Evolutionary conservation across 306 rosid genomes (phyloP).

Genomic region (Gynostemma pentaphyllum): DNA sequence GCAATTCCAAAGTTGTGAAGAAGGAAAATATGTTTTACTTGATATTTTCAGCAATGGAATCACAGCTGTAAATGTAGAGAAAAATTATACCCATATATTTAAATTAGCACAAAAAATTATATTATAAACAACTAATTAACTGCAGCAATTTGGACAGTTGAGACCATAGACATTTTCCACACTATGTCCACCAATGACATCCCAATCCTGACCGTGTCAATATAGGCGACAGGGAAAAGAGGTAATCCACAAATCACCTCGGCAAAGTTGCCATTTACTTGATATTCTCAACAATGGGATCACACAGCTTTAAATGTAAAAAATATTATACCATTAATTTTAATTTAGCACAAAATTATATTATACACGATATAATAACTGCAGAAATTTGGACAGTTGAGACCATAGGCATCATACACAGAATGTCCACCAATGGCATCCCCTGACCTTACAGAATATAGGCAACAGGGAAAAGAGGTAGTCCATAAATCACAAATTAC

Average conservation of each 20-base stretch:
- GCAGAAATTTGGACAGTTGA: neutral
- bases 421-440: neutral
- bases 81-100: neutral
- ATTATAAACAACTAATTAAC: neutral
- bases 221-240: conserved; percentile 69
- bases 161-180: neutral
- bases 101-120: neutral
- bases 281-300: too few relatives aligned
- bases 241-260: conserved; percentile 33
- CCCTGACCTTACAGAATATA: conserved; percentile 7
- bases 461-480: conserved; percentile 72
- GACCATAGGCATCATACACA: neutral
- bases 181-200: neutral
- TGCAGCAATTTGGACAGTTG: neutral
- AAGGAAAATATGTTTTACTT: neutral
- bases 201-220: neutral
- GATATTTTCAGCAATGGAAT: too few relatives aligned
- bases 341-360: too few relatives aligned
- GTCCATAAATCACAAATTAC: conserved; percentile 20
- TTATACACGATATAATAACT: neutral
- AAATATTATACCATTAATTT: too few relatives aligned
- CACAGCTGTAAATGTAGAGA: too few relatives aligned
- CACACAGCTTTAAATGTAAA: too few relatives aligned
- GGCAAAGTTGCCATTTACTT: conserved; percentile 46
- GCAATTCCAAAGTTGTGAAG: neutral